phyloP scores from a whole-genome alignment of 352 stramenopile species.

The Halophytophthora polymorphica region DNA sequence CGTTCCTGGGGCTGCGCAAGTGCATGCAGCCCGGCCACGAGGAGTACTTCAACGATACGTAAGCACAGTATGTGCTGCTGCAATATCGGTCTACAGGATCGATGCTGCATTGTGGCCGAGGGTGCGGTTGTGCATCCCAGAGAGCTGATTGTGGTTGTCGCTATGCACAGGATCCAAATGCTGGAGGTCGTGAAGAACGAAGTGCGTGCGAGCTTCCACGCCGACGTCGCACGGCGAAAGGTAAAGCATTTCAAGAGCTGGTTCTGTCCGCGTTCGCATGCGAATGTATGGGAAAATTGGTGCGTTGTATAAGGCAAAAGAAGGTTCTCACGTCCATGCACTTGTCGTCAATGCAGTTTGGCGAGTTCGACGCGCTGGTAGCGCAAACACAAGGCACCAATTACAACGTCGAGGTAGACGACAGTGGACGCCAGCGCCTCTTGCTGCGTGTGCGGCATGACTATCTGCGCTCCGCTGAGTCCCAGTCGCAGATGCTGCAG shows the following conservation, averaged over 20 bases:
- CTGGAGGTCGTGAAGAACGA: constrained; percentile 68
- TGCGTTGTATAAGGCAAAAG: no score
- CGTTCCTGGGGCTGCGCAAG: constrained; percentile 39
- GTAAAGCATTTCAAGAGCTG: no score
- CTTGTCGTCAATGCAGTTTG: constrained; percentile 32
- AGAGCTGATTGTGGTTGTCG: constrained; percentile 1
- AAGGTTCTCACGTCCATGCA: background rate
- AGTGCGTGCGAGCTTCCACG: constrained; percentile 55
- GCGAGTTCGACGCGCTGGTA: constrained; percentile 41
- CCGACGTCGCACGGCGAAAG: constrained; percentile 38
- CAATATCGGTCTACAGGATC: no score
- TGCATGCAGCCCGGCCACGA: constrained; percentile 38
- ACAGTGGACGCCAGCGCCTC: constrained; percentile 25
- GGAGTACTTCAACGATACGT: constrained; percentile 39
- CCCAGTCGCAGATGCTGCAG: constrained; percentile 34
- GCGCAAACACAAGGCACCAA: constrained; percentile 47
- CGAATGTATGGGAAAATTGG: background rate
- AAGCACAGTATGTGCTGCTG: constrained; percentile 1
- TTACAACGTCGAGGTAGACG: constrained; percentile 38
- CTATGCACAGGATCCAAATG: constrained; percentile 37
- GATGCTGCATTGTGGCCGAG: background rate
- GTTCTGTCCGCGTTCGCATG: background rate
- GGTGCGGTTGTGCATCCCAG: background rate
- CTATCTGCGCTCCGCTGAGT: constrained; percentile 37
- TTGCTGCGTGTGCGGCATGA: constrained; percentile 37